phyloP scores from a whole-genome alignment of 768 basidiomycete species.

The Pleurotus citrinopileatus region DNA sequence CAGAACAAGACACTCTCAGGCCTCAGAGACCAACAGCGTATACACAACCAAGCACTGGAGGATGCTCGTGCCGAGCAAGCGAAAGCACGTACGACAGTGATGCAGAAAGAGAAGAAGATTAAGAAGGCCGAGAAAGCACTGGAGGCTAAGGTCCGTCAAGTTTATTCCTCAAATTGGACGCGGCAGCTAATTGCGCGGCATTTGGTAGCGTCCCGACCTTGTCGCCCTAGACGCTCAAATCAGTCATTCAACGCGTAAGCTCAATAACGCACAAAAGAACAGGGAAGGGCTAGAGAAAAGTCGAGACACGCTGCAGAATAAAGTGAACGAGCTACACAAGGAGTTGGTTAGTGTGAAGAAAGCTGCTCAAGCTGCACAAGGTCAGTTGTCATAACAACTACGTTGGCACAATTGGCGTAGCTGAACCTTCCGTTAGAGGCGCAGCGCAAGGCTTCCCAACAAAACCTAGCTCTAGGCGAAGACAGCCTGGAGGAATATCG shows the following conservation, averaged over 20 bases:
- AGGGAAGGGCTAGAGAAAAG: conserved; percentile 62
- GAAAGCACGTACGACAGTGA: conserved; percentile 66
- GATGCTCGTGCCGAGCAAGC: conserved; percentile 79
- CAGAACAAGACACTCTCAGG: conserved; percentile 72
- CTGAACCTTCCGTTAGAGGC: conserved; percentile 47
- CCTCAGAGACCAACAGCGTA: conserved; percentile 65
- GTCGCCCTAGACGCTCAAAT: conserved; percentile 86
- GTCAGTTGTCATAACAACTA: conserved; percentile 47
- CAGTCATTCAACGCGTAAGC: conserved; percentile 77
- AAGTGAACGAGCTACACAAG: conserved; percentile 52
- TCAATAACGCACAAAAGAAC: conserved; percentile 63
- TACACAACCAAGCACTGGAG: conserved; percentile 70
- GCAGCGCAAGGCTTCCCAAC: conserved; percentile 66
- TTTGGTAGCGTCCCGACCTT: conserved; percentile 86
- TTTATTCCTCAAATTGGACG: too few species aligned
- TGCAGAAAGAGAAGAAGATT: conserved; percentile 82
- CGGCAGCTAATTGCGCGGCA: too few species aligned
- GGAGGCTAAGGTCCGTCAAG: conserved; percentile 79
- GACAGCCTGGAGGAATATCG: conserved; percentile 88
- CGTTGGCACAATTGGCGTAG: neutral
- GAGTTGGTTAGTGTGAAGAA: conserved; percentile 67
- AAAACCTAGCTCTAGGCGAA: conserved; percentile 76
- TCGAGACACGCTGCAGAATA: conserved; percentile 39
- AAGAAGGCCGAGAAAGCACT: conserved; percentile 90
- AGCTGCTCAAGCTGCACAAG: conserved; percentile 77